Conservation (phyloP, 2,329 filamentous ascomycete species). For the Aspergillus awamori region DNA sequence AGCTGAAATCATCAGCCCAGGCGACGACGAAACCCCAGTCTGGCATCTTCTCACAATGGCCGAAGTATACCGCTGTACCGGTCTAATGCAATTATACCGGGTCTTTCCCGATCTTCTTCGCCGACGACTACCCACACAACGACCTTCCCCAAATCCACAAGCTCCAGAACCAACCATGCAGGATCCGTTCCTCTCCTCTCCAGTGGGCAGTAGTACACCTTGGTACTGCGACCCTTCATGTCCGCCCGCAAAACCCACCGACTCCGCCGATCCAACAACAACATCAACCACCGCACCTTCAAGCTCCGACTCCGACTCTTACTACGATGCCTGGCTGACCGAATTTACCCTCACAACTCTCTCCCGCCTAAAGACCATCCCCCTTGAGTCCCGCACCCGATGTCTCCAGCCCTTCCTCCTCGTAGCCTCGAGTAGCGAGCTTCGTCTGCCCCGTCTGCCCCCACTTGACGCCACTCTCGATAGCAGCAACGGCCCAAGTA, state of each 20-base stretch:
- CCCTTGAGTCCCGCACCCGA: slow-evolving; percentile 56
- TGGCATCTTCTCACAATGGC: slow-evolving; percentile 58
- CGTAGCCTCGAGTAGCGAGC: slow-evolving; percentile 54
- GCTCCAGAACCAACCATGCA: slow-evolving; percentile 6
- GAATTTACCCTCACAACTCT: slow-evolving; percentile 56
- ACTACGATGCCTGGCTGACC: slow-evolving; percentile 49
- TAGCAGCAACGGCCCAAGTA: slow-evolving; percentile 23
- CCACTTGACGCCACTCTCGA: slow-evolving; percentile 6
- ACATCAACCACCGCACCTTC: slow-evolving; percentile 17
- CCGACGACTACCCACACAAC: slow-evolving; percentile 41
- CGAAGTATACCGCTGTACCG: slow-evolving; percentile 56
- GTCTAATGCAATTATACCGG: slow-evolving; percentile 58
- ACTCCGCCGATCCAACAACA: slow-evolving; percentile 30
- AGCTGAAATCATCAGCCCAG: slow-evolving; percentile 54
- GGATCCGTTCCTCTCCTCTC: slow-evolving; percentile 30
- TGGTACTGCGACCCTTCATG: slow-evolving; percentile 23
- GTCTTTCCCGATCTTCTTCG: slow-evolving; percentile 56
- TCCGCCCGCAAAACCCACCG: slow-evolving; percentile 3
- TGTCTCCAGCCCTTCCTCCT: slow-evolving; percentile 58
- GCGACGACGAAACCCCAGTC: slow-evolving; percentile 56
- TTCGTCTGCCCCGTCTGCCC: slow-evolving; percentile 46
- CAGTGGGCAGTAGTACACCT: slow-evolving; percentile 24
- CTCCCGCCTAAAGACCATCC: slow-evolving; percentile 52
- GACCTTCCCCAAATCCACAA: neutral
- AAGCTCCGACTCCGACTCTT: slow-evolving; percentile 25